These are phyloP conservation scores for Strobilomyces echinocephalus DNA, from an alignment of 768 basidiomycete species.

Conservation along the genomic window DNA sequence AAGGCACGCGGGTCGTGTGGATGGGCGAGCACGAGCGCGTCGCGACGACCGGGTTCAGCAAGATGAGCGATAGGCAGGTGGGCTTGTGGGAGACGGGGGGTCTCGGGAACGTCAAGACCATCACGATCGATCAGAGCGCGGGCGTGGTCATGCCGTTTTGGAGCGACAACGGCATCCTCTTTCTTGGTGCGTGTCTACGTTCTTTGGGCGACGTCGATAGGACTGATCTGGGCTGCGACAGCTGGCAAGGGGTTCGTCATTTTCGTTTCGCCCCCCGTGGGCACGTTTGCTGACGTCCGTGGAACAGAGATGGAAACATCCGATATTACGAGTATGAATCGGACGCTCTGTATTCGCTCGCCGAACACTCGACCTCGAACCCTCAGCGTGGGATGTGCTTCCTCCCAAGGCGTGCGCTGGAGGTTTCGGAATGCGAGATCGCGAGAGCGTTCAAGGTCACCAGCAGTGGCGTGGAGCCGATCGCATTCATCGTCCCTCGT, in stretches of 20 bases:
- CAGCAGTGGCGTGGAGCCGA: constrained; percentile 72
- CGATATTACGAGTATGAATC: constrained; percentile 96
- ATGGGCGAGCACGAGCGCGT: constrained; percentile 86
- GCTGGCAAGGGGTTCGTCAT: constrained; percentile 81
- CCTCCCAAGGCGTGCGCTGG: constrained; percentile 88
- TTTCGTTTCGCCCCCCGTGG: neutral
- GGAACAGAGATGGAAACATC: constrained; percentile 84
- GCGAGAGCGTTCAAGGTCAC: constrained; percentile 90
- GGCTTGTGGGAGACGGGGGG: constrained; percentile 84
- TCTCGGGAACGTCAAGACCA: constrained; percentile 70
- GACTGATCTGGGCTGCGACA: constrained; percentile 17
- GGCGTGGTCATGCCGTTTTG: constrained; percentile 98
- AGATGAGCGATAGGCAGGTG: constrained; percentile 92
- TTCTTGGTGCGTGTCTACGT: constrained; percentile 70
- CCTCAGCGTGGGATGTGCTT: constrained; percentile 98
- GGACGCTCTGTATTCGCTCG: constrained; percentile 69
- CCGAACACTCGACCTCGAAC: constrained; percentile 84
- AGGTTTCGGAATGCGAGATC: constrained; percentile 89
- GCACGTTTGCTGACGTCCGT: constrained; percentile 4
- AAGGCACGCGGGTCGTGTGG: constrained; percentile 85
- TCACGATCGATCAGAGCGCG: constrained; percentile 80
- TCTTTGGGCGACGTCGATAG: no score
- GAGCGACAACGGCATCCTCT: constrained; percentile 88
- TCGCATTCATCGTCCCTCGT: constrained; percentile 92
- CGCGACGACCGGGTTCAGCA: constrained; percentile 95